Percentiles rank a stretch among this genome's conserved stretches.
Conservation (phyloP, 2,329 filamentous ascomycete genomes). For the Colletotrichum orchidophilum region DNA sequence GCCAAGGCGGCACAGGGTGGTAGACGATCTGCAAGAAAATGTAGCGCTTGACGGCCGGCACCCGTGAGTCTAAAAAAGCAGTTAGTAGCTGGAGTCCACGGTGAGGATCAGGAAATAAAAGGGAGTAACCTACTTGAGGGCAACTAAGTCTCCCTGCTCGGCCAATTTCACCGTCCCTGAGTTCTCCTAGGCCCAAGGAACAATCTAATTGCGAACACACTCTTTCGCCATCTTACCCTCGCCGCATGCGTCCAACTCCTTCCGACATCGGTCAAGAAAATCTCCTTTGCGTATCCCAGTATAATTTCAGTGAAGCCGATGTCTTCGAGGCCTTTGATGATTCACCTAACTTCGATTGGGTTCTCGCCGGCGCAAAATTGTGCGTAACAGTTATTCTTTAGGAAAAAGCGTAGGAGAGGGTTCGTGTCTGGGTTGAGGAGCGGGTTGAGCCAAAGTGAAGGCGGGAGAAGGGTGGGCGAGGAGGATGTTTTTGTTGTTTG, state of each 20-base stretch:
- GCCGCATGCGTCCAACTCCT: conserved; percentile 53
- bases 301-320: conserved; percentile 88
- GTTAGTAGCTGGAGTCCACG: not conserved
- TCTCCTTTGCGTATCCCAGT: conserved; percentile 84
- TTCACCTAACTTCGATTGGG: conserved; percentile 71
- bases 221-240: conserved; percentile 58
- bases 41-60: conserved; percentile 77
- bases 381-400: conserved; percentile 87
- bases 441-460: conserved; percentile 71
- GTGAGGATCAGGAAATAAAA: not conserved
- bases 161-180: conserved; percentile 79
- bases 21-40: conserved; percentile 69
- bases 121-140: conserved; percentile 63
- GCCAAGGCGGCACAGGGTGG: conserved; percentile 72
- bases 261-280: conserved; percentile 70
- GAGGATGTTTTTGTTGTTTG: conserved; percentile 76
- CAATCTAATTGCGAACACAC: conserved; percentile 67
- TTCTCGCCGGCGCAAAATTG: conserved; percentile 92
- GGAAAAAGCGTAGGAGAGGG: conserved; percentile 71
- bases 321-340: conserved; percentile 71
- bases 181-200: conserved; percentile 78
- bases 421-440: conserved; percentile 81
- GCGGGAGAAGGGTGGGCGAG: conserved; percentile 73
- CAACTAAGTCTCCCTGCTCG: conserved; percentile 70
- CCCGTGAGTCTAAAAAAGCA: conserved; percentile 74